Conservation (phyloP, 2,329 filamentous ascomycete species). For the Trichoderma lentiforme region DNA sequence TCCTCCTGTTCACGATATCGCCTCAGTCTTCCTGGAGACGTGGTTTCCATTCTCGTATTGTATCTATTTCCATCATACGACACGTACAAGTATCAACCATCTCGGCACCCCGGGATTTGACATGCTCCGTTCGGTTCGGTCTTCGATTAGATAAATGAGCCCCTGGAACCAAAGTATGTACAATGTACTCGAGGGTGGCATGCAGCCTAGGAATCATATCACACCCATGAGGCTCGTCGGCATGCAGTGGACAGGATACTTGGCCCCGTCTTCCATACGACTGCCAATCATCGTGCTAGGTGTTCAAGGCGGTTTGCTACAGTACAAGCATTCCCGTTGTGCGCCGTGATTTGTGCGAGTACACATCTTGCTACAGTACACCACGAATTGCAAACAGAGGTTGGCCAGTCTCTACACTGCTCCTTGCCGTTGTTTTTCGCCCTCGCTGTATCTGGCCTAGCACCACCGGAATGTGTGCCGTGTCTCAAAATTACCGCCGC, state of each 20-base stretch:
- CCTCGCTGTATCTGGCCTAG: neutral
- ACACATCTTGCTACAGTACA: neutral
- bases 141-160: neutral
- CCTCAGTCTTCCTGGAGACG: neutral
- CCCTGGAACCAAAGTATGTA: neutral
- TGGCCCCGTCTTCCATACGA: neutral
- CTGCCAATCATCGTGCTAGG: neutral
- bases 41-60: neutral
- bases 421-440: neutral
- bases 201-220: neutral
- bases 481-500: slow-evolving; percentile 8
- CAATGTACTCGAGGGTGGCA: neutral
- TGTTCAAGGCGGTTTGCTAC: neutral
- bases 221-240: neutral
- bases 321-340: neutral
- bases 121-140: slow-evolving; percentile 2
- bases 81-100: neutral
- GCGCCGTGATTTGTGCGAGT: neutral
- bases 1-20: neutral
- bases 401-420: neutral
- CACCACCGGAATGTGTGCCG: neutral
- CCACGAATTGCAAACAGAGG: neutral
- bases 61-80: neutral
- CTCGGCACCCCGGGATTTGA: neutral
- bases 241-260: neutral